phyloP scores from a whole-genome alignment of 1,284 basidiomycete genomes.

The Ganoderma lucidum region DNA sequence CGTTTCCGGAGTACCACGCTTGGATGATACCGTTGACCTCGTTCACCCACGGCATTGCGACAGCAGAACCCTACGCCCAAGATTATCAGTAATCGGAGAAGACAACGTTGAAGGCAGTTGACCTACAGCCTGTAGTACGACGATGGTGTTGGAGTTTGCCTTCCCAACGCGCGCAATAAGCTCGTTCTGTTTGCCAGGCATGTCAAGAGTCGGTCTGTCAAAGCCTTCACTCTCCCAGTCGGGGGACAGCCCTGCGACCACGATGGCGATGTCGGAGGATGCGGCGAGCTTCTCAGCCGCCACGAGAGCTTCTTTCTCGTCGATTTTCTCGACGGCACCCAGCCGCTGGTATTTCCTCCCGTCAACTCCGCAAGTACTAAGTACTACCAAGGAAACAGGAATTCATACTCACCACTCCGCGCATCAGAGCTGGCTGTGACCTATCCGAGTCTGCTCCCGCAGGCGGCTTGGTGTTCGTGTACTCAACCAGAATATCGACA shows the following conservation, averaged over 20 bases:
- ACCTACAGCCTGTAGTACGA: slow-evolving; percentile 72
- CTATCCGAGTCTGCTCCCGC: slow-evolving; percentile 56
- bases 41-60: slow-evolving; percentile 72
- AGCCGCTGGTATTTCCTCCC: slow-evolving; percentile 51
- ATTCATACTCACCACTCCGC: slow-evolving; percentile 60
- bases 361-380: slow-evolving; percentile 10
- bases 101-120: slow-evolving; percentile 18
- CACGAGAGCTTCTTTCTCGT: slow-evolving; percentile 63
- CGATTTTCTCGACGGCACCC: slow-evolving; percentile 70
- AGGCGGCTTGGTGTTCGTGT: slow-evolving; percentile 66
- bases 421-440: slow-evolving; percentile 69
- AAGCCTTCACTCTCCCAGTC: slow-evolving; percentile 80
- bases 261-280: slow-evolving; percentile 63
- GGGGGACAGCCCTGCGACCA: slow-evolving; percentile 70
- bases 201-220: slow-evolving; percentile 62
- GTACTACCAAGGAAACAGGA: slow-evolving; percentile 2
- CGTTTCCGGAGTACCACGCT: slow-evolving; percentile 81
- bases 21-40: slow-evolving; percentile 62
- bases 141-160: slow-evolving; percentile 71
- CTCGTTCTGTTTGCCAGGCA: slow-evolving; percentile 71
- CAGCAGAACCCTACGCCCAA: slow-evolving; percentile 62
- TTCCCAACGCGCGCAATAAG: slow-evolving; percentile 63
- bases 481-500: slow-evolving; percentile 64
- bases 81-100: background rate
- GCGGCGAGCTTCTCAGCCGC: slow-evolving; percentile 68